Evolutionary conservation across 1,139 yeast species (phyloP).

Genomic region (Yamadazyma sp.): DNA sequence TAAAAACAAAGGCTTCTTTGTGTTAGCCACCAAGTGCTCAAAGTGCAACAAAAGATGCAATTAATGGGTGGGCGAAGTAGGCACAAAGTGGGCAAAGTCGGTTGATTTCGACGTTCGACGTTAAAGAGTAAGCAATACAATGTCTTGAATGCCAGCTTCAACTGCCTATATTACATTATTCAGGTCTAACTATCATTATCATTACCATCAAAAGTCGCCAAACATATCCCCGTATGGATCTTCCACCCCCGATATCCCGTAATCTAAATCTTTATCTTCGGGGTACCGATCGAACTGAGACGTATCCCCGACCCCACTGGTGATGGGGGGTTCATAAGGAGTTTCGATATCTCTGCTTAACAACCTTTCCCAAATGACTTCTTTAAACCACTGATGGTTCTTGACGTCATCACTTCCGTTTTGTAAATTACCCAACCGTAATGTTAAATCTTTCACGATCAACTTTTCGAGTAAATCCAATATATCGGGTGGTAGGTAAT

Average conservation of each 20-base stretch:
- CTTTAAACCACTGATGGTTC: slow-evolving; percentile 58
- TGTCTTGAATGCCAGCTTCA: no score
- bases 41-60: no score
- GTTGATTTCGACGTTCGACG: no score
- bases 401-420: slow-evolving; percentile 60
- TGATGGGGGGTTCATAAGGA: slow-evolving; percentile 64
- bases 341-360: slow-evolving; percentile 59
- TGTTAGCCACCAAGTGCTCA: no score
- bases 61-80: no score
- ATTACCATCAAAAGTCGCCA: slow-evolving; percentile 41
- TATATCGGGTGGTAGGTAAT: slow-evolving; percentile 52
- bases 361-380: slow-evolving; percentile 61
- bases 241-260: slow-evolving; percentile 44
- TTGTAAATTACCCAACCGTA: slow-evolving; percentile 56
- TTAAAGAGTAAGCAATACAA: no score
- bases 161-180: slow-evolving; percentile 1
- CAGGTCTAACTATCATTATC: slow-evolving; percentile 7
- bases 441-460: slow-evolving; percentile 56
- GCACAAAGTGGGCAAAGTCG: no score
- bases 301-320: slow-evolving; percentile 63
- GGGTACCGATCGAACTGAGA: slow-evolving; percentile 62
- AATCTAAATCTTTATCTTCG: slow-evolving; percentile 53
- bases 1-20: no score
- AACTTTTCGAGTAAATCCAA: slow-evolving; percentile 49
- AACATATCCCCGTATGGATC: slow-evolving; percentile 54